Percentiles rank a stretch among this genome's conserved stretches.
Evolutionary conservation across 2,329 filamentous ascomycete species (phyloP).

Genomic region (Corniculantispora saksenae): DNA sequence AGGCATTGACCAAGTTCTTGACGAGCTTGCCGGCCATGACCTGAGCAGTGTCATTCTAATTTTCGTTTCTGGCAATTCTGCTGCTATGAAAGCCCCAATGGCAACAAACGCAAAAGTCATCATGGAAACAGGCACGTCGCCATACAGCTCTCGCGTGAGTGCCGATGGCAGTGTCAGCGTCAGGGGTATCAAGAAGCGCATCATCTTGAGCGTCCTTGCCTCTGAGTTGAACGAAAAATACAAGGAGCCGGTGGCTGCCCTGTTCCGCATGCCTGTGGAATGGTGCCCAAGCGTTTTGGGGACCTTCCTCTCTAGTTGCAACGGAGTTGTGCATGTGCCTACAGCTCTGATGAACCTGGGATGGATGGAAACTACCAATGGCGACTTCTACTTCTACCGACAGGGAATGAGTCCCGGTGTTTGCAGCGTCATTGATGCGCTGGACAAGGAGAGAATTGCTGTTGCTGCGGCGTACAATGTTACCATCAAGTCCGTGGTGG

Average conservation of each 20-base stretch:
- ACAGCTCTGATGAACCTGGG: constrained; percentile 21
- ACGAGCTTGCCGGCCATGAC: background rate
- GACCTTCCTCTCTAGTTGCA: constrained; percentile 20
- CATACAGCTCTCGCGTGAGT: constrained; percentile 21
- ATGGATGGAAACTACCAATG: constrained; percentile 22
- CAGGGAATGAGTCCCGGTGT: constrained; percentile 22
- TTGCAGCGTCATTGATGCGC: constrained; percentile 20
- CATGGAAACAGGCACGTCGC: constrained; percentile 18
- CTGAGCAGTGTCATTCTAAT: background rate
- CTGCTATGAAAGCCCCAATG: background rate
- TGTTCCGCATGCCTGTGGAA: constrained; percentile 19
- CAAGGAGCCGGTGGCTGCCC: background rate
- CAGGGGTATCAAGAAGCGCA: constrained; percentile 20
- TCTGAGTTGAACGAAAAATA: background rate
- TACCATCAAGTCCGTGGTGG: background rate
- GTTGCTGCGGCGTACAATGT: constrained; percentile 11
- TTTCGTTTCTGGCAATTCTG: constrained; percentile 7
- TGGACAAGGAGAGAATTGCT: constrained; percentile 14
- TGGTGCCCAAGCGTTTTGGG: constrained; percentile 19
- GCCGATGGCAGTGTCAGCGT: constrained; percentile 16
- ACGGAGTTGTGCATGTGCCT: constrained; percentile 22
- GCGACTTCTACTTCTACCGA: constrained; percentile 23
- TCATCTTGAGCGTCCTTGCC: background rate
- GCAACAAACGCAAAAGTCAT: constrained; percentile 6
- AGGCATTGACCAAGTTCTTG: background rate